phyloP scores from a whole-genome alignment of 352 stramenopile species.

The Phytophthora europaea region DNA sequence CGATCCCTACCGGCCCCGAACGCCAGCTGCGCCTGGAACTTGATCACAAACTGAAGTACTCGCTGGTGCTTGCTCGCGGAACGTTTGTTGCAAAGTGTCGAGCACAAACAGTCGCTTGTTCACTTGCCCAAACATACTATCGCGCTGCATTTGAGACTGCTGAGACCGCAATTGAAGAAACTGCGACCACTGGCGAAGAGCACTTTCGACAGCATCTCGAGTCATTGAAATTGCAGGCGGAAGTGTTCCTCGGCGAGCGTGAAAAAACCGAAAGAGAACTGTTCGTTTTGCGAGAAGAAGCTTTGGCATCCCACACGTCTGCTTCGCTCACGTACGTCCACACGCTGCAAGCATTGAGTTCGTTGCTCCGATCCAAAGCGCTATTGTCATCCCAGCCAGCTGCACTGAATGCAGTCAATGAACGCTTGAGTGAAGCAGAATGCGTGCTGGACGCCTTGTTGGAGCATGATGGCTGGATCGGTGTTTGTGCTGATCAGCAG shows the following conservation, averaged over 20 bases:
- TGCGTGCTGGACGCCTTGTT: conserved; percentile 55
- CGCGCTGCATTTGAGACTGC: conserved; percentile 38
- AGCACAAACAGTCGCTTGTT: conserved; percentile 49
- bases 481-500: conserved; percentile 26
- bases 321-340: conserved; percentile 47
- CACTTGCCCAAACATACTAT: conserved; percentile 45
- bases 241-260: conserved; percentile 50
- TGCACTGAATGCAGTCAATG: conserved; percentile 22
- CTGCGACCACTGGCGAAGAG: conserved; percentile 44
- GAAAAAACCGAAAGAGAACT: conserved; percentile 40
- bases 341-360: conserved; percentile 50
- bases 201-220: conserved; percentile 56
- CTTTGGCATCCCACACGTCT: conserved; percentile 31
- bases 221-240: conserved; percentile 47
- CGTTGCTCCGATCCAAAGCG: conserved; percentile 48
- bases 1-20: conserved; percentile 18
- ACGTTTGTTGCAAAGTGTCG: conserved; percentile 54
- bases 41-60: conserved; percentile 55
- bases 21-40: conserved; percentile 26
- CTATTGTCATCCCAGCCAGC: conserved; percentile 19
- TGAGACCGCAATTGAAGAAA: conserved; percentile 49
- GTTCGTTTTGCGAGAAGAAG: conserved; percentile 32
- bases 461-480: conserved; percentile 70
- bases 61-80: conserved; percentile 37
- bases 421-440: conserved; percentile 52